These are phyloP conservation scores for Globisporangium iwayamae DNA, from an alignment of 352 stramenopile species.

Conservation along the genomic window DNA sequence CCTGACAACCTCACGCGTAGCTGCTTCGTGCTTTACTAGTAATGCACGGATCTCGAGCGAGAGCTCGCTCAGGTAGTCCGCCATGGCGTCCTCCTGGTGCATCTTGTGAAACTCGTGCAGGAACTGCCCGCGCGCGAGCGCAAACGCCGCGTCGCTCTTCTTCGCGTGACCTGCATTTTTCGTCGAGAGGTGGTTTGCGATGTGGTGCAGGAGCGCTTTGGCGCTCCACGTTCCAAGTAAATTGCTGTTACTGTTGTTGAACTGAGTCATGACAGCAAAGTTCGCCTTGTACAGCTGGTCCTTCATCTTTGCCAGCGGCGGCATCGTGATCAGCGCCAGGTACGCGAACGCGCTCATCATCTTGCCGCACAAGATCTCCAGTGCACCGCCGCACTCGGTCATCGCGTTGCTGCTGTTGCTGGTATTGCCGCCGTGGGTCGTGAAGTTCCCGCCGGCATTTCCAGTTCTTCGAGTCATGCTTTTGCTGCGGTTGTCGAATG, in stretches of 20 bases:
- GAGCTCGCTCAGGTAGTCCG: constrained; percentile 47
- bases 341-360: constrained; percentile 17
- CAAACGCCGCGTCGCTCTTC: constrained; percentile 39
- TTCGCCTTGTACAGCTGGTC: constrained; percentile 13
- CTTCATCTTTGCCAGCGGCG: constrained; percentile 30
- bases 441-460: constrained; percentile 10
- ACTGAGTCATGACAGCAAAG: constrained; percentile 1
- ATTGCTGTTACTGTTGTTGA: constrained; percentile 4
- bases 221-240: constrained; percentile 35
- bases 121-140: constrained; percentile 34
- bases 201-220: constrained; percentile 58
- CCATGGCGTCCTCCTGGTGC: constrained; percentile 47
- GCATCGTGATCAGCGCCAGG: constrained; percentile 30
- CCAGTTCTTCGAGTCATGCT: background rate
- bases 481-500: background rate
- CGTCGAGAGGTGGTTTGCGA: constrained; percentile 38
- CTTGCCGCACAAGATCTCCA: constrained; percentile 18
- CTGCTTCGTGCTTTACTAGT: background rate
- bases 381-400: constrained; percentile 5
- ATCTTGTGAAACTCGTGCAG: constrained; percentile 54
- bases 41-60: constrained; percentile 10
- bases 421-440: constrained; percentile 2
- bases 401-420: background rate
- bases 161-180: constrained; percentile 21
- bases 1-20: background rate